These are phyloP conservation scores for Seiridium cupressi DNA, from an alignment of 2,329 filamentous ascomycete species.

Conservation along the genomic window DNA sequence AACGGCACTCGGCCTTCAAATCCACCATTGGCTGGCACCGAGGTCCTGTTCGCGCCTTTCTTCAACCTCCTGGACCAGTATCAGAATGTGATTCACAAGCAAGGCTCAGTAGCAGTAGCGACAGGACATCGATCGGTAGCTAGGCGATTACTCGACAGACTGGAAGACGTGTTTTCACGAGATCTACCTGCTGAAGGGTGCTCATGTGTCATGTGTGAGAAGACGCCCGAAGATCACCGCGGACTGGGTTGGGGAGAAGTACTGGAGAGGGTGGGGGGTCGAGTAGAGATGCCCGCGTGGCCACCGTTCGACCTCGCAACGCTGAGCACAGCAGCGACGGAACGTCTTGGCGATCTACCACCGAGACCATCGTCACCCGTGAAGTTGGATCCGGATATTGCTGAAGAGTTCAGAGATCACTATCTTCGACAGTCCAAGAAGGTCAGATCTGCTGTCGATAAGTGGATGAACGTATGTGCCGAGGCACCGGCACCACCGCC, in stretches of 20 bases:
- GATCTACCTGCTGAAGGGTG: slow-evolving; percentile 89
- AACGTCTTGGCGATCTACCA: slow-evolving; percentile 61
- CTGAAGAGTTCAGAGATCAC: slow-evolving; percentile 88
- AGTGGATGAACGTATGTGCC: slow-evolving; percentile 80
- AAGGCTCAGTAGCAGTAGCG: slow-evolving; percentile 89
- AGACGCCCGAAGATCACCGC: slow-evolving; percentile 56
- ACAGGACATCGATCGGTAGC: slow-evolving; percentile 96
- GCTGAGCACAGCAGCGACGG: slow-evolving; percentile 58
- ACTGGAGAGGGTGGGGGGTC: slow-evolving; percentile 85
- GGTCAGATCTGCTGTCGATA: slow-evolving; percentile 86
- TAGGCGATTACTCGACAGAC: slow-evolving; percentile 78
- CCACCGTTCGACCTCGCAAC: slow-evolving; percentile 77
- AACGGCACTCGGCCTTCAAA: slow-evolving; percentile 60
- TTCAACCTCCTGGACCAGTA: slow-evolving; percentile 85
- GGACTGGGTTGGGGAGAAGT: slow-evolving; percentile 96
- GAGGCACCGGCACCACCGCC: slow-evolving; percentile 73
- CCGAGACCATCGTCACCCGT: slow-evolving; percentile 59
- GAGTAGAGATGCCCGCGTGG: slow-evolving; percentile 83
- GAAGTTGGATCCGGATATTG: slow-evolving; percentile 89
- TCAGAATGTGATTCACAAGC: slow-evolving; percentile 73
- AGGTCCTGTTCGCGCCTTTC: slow-evolving; percentile 78
- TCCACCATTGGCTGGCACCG: slow-evolving; percentile 63
- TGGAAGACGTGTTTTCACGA: slow-evolving; percentile 91
- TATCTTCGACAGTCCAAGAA: slow-evolving; percentile 91
- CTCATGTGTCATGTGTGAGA: slow-evolving; percentile 78